Percentiles rank a stretch among this genome's conserved stretches.
Conservation (phyloP, 2,329 filamentous ascomycete species). For the Podosphaera aphanis region DNA sequence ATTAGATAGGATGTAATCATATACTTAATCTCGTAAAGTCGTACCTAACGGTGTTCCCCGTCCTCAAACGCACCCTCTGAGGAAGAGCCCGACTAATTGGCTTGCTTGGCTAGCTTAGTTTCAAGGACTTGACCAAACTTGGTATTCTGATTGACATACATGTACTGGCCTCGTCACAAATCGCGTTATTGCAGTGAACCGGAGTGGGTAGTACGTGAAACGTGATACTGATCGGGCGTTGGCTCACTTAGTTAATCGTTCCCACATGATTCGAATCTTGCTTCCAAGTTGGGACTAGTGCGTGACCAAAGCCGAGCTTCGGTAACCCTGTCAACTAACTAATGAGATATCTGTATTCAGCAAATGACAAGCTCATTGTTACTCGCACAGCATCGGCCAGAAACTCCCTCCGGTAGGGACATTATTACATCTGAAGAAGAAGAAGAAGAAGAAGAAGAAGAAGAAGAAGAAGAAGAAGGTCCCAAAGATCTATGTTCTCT, state of each 20-base stretch:
- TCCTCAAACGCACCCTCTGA: conserved; percentile 98
- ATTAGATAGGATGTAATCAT: not conserved
- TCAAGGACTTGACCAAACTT: no score
- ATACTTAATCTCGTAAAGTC: not conserved
- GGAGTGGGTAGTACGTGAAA: no score
- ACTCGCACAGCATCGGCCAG: not conserved
- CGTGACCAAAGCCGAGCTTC: not conserved
- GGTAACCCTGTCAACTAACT: not conserved
- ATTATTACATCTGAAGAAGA: not conserved
- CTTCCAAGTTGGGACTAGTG: not conserved
- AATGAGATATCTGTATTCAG: not conserved
- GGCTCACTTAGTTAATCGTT: no score
- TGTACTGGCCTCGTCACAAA: conserved; percentile 32
- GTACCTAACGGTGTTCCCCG: conserved; percentile 98
- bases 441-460: no score
- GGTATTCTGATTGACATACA: not conserved
- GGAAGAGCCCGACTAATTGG: conserved; percentile 99
- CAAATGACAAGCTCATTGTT: not conserved
- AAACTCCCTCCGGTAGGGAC: not conserved
- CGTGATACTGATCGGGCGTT: no score
- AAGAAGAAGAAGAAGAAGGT: no score
- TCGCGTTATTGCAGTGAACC: no score
- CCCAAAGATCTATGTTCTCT: not conserved
- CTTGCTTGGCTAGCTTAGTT: conserved; percentile 92
- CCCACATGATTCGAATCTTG: not conserved